Evolutionary conservation across 768 basidiomycete genomes (phyloP), one percentile per base, ranked within the genome.

Genomic region (Collybia mongolica): DNA sequence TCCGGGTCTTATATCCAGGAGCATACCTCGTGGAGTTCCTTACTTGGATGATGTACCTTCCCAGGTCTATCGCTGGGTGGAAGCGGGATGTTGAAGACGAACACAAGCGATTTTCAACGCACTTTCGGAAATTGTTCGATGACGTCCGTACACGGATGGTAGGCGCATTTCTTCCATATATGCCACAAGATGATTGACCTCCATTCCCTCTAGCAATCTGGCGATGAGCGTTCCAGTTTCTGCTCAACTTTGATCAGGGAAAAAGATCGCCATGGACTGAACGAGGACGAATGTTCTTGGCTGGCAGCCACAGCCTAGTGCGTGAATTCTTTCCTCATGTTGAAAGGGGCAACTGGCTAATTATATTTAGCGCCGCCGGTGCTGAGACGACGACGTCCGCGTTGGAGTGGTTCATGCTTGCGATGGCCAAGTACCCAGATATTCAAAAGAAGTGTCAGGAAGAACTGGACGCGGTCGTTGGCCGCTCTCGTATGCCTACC

Each of bases 21-120:
- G 59, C 63, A 23, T 65, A 66, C 51, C 23, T 68, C 20, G 71
- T 72, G 19, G 72, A 73, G 49, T 60, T 66, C 43, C 68, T 73
- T 45, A 64, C 68, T 2, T 64, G 58, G 50, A 63, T 74, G 60
- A 57, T 56, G 37, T 49, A 60, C 36, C 46, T 73, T 6, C 72
- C 72, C 0, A 22, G 43, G 6, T 62, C 52, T 46, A 36, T 70
- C 46, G 61, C 67, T 12, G 52, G 48, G 39, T 69, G 65, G 66
- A 70, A 67, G 52, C 44, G 49, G 49, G 36, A 53, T 28, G 24
- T 44, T 17, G 28, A 44, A 44, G 20, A 20, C 4, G 28, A 44
- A n/a, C 35, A 17, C 35, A 35, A 19, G 28, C 28, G 35, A 23
- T 44, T 44, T 44, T 44, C 26, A 9, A 35, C 28, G 17, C 35